phyloP scores from a whole-genome alignment of 139 green algal genomes.

The Chlorella vulgaris region DNA sequence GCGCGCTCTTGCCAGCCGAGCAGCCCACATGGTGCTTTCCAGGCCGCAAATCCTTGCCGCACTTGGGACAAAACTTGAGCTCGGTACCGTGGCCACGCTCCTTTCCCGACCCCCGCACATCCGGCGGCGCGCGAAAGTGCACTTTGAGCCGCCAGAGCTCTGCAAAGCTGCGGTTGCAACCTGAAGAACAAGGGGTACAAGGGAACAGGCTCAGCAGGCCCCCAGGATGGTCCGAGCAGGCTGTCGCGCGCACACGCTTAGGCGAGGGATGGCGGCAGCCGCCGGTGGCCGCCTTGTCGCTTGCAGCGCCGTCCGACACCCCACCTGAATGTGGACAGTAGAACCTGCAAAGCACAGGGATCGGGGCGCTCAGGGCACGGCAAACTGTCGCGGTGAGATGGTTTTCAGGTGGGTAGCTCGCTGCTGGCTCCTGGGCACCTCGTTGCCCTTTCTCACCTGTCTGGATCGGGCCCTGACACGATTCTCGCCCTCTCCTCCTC shows the following conservation, averaged over 20 bases:
- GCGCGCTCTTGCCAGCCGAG: constrained; percentile 54
- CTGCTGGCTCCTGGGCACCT: background rate
- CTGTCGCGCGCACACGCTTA: too few relatives aligned
- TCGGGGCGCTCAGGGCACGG: background rate
- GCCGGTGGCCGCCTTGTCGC: background rate
- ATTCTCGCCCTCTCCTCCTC: constrained; percentile 32
- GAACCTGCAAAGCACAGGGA: constrained; percentile 23
- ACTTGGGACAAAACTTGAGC: constrained; percentile 83
- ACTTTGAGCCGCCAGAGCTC: constrained; percentile 85
- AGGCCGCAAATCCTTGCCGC: constrained; percentile 75
- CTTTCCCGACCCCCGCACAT: constrained; percentile 81
- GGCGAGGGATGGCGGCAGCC: background rate
- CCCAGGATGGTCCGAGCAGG: too few relatives aligned
- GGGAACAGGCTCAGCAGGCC: too few relatives aligned
- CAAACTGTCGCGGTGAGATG: background rate
- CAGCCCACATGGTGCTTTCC: constrained; percentile 89
- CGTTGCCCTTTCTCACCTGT: constrained; percentile 9
- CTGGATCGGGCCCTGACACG: constrained; percentile 39
- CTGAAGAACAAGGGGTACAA: background rate
- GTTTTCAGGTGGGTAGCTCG: background rate
- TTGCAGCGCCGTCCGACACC: background rate
- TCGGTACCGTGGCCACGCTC: constrained; percentile 87
- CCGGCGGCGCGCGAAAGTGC: constrained; percentile 79
- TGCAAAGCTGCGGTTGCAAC: constrained; percentile 83
- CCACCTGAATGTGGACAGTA: constrained; percentile 45